Conservation (phyloP, 139 green algal genomes). For the Gonium pectorale region DNA sequence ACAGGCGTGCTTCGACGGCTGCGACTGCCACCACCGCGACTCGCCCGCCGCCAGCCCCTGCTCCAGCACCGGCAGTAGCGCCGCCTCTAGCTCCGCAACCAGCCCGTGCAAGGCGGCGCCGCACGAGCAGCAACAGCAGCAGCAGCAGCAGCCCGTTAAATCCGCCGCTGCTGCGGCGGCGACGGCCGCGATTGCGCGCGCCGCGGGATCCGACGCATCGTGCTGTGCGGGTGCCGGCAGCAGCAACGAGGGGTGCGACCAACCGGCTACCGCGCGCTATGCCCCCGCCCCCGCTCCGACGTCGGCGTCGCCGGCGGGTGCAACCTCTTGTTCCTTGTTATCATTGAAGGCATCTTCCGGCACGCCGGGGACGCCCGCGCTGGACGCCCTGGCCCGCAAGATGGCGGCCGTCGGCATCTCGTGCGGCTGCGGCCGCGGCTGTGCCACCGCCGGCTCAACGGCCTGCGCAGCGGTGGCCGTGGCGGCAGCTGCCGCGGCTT, state of each 20-base stretch:
- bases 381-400: background rate
- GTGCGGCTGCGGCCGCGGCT: constrained; percentile 6
- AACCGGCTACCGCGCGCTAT: constrained; percentile 5
- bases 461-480: background rate
- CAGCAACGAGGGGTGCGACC: too few species aligned
- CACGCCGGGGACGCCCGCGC: background rate
- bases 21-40: constrained; percentile 30
- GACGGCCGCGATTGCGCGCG: background rate
- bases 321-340: too few species aligned
- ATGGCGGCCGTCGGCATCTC: constrained; percentile 35
- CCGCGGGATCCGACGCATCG: background rate
- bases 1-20: constrained; percentile 32
- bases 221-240: background rate
- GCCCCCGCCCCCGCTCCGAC: too few species aligned
- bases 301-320: too few species aligned
- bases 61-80: background rate
- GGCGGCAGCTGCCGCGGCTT: background rate
- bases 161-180: background rate
- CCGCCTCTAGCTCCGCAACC: background rate
- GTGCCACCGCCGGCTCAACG: background rate
- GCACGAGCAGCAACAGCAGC: too few species aligned
- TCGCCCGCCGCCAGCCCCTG: background rate
- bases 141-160: too few species aligned
- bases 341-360: too few species aligned
- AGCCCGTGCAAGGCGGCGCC: background rate